Percentiles rank a stretch among this genome's conserved stretches.
Conservation (phyloP, 495 filamentous ascomycete species). For the Penicillium robsamsonii region DNA sequence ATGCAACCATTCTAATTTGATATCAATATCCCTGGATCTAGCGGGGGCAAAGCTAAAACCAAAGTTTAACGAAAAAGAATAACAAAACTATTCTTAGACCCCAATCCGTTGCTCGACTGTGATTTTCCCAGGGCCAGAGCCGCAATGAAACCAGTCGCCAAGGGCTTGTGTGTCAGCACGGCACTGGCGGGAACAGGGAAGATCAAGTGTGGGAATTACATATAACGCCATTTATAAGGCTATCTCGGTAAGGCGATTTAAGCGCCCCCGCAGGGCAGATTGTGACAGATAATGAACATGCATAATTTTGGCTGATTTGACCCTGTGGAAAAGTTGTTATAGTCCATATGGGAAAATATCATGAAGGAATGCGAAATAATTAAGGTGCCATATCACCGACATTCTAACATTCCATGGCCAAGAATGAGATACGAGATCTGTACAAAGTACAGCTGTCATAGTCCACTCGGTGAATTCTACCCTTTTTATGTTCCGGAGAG, state of each 20-base stretch:
- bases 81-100: too few species aligned
- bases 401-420: conserved; percentile 11
- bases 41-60: neutral
- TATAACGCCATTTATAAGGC: neutral
- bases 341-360: neutral
- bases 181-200: neutral
- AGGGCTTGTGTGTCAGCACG: conserved; percentile 5
- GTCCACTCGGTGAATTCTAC: conserved; percentile 16
- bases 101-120: neutral
- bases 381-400: neutral
- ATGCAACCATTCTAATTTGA: neutral
- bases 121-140: conserved; percentile 12
- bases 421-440: conserved; percentile 9
- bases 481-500: conserved; percentile 20
- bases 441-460: conserved; percentile 6
- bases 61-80: neutral
- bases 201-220: too few species aligned
- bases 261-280: neutral
- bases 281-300: neutral
- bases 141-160: conserved; percentile 5
- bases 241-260: neutral
- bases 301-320: neutral
- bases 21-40: neutral
- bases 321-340: neutral
- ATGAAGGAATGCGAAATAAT: neutral